A percentile compares a stretch with the other conserved stretches of the same genome.
phyloP scores from a whole-genome alignment of 2,329 filamentous ascomycete genomes.

The Didymellaceae sp. region DNA sequence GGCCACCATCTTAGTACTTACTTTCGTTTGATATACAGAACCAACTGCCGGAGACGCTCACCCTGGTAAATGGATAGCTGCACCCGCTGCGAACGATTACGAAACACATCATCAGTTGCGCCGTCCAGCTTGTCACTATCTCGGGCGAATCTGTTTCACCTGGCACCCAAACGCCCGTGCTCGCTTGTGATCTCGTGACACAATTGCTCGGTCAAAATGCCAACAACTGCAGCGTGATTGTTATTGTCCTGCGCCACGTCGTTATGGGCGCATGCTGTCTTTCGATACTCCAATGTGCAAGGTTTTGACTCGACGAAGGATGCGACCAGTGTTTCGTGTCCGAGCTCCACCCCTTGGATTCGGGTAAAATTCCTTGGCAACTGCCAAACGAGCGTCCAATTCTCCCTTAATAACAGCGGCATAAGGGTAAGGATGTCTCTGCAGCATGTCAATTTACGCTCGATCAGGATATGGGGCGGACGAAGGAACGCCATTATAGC shows the following conservation, averaged over 20 bases:
- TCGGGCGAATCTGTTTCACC: too few species aligned
- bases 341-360: constrained; percentile 4
- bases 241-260: background rate
- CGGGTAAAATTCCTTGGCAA: background rate
- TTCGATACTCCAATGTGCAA: background rate
- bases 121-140: too few species aligned
- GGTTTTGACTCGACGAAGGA: constrained; percentile 2
- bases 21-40: too few species aligned
- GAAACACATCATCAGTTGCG: too few species aligned
- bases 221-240: background rate
- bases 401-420: background rate
- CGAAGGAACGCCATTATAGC: constrained; percentile 1
- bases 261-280: background rate
- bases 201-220: too few species aligned
- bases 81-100: too few species aligned
- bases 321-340: constrained; percentile 5
- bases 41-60: too few species aligned
- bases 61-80: too few species aligned
- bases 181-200: too few species aligned
- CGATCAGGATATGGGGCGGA: background rate
- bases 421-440: background rate
- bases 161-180: too few species aligned
- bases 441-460: background rate
- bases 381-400: constrained; percentile 1
- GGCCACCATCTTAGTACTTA: too few species aligned